phyloP scores from a whole-genome alignment of 306 rosid genomes.

The Pyrus communis region DNA sequence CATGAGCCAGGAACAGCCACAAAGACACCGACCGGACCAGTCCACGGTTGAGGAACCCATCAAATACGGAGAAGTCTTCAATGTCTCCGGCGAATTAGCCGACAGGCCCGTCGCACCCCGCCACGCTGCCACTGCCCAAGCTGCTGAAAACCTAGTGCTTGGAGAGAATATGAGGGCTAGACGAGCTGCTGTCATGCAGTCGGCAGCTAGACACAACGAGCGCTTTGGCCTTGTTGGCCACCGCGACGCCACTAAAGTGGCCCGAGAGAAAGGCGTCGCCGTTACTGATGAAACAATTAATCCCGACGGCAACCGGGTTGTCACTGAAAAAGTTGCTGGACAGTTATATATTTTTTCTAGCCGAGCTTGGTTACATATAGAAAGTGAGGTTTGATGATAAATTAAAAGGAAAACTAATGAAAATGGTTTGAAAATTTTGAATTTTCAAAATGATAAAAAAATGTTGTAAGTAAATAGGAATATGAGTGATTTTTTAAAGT shows the following conservation, averaged over 20 bases:
- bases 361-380: no score
- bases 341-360: slow-evolving; percentile 13
- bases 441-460: no score
- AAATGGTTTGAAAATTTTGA: no score
- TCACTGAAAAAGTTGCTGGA: slow-evolving; percentile 33
- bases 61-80: slow-evolving; percentile 57
- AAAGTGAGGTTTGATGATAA: no score
- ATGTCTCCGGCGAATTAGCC: slow-evolving; percentile 50
- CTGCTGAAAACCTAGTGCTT: slow-evolving; percentile 40
- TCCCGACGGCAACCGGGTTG: slow-evolving; percentile 25
- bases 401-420: no score
- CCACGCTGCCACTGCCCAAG: slow-evolving; percentile 55
- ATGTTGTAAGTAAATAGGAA: rapidly evolving
- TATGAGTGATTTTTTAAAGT: rapidly evolving
- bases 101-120: slow-evolving; percentile 30
- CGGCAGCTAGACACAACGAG: slow-evolving; percentile 38
- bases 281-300: slow-evolving; percentile 20
- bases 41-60: slow-evolving; percentile 21
- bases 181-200: slow-evolving; percentile 60
- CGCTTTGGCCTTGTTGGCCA: slow-evolving; percentile 17
- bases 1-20: slow-evolving; percentile 35
- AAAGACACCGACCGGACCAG: slow-evolving; percentile 3
- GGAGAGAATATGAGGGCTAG: slow-evolving; percentile 52
- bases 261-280: slow-evolving; percentile 30
- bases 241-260: slow-evolving; percentile 18